phyloP scores from a whole-genome alignment of 352 stramenopile genomes.

The Phytophthora agathidicida region DNA sequence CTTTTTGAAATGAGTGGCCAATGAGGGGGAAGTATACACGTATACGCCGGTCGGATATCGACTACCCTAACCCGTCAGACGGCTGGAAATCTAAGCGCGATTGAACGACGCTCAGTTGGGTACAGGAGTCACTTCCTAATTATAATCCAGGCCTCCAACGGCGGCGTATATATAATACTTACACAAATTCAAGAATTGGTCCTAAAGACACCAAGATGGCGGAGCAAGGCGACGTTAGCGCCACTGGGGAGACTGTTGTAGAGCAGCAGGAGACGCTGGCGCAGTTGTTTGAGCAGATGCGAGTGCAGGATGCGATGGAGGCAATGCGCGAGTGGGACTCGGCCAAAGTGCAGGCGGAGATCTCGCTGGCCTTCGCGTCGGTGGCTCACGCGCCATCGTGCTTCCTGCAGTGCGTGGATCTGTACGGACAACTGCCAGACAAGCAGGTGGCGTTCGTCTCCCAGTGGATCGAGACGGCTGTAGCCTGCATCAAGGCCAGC shows the following conservation, averaged over 20 bases:
- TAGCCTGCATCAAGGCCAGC: constrained; percentile 21
- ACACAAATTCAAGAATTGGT: no score
- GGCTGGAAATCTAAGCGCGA: no score
- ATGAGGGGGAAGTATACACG: no score
- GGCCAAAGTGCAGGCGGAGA: constrained; percentile 32
- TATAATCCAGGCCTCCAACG: no score
- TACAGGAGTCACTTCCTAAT: no score
- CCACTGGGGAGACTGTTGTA: neutral
- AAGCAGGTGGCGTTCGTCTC: constrained; percentile 25
- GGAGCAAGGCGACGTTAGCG: neutral
- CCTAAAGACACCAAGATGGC: constrained; percentile 12
- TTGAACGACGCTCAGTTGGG: no score
- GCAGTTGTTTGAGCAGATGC: constrained; percentile 38
- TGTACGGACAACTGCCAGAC: constrained; percentile 30
- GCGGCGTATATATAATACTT: no score
- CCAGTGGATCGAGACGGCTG: constrained; percentile 31
- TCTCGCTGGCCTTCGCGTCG: constrained; percentile 39
- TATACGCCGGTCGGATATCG: no score
- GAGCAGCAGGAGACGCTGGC: constrained; percentile 31
- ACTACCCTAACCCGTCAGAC: no score
- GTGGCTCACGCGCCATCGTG: constrained; percentile 35
- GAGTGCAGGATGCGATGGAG: constrained; percentile 31
- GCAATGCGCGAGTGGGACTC: constrained; percentile 47
- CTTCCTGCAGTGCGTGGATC: constrained; percentile 47
- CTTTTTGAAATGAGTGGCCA: no score